Conservation (phyloP, 768 basidiomycete species). For the Tubosaeta brunneosetosa region DNA sequence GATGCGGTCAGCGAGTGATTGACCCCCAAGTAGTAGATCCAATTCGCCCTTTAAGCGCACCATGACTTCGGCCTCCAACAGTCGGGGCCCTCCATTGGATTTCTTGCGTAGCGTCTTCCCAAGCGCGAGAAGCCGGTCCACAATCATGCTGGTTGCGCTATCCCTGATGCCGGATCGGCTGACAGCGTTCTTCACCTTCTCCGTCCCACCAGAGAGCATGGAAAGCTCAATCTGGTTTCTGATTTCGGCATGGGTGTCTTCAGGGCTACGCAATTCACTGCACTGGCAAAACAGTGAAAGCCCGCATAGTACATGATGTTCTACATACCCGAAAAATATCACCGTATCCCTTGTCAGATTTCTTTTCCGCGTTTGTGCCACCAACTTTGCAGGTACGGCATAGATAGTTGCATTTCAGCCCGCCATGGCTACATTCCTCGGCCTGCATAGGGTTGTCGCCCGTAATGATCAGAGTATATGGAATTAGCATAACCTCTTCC, state of each 20-base stretch:
- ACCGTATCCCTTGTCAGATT: conserved; percentile 24
- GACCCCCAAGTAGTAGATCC: background rate
- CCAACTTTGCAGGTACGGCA: conserved; percentile 33
- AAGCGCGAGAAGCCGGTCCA: conserved; percentile 29
- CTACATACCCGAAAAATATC: conserved; percentile 15
- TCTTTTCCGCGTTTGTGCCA: conserved; percentile 21
- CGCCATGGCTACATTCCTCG: conserved; percentile 31
- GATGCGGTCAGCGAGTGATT: background rate
- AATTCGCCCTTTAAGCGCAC: conserved; percentile 3
- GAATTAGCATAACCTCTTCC: conserved; percentile 21
- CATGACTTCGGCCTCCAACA: conserved; percentile 1
- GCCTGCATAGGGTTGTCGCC: conserved; percentile 38
- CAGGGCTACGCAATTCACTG: conserved; percentile 5
- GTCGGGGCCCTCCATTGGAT: background rate
- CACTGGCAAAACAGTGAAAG: background rate
- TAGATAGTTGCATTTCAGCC: conserved; percentile 29
- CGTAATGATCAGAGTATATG: conserved; percentile 18
- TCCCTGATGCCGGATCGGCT: conserved; percentile 36
- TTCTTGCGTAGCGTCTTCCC: conserved; percentile 13
- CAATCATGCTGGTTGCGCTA: conserved; percentile 26
- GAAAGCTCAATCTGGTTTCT: conserved; percentile 7
- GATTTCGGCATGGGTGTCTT: background rate
- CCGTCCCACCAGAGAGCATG: conserved; percentile 1
- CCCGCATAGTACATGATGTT: too few species aligned
- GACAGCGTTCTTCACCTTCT: conserved; percentile 15